Evolutionary conservation across 2,329 filamentous ascomycete genomes (phyloP).

Genomic region (Aspergillus sp.): DNA sequence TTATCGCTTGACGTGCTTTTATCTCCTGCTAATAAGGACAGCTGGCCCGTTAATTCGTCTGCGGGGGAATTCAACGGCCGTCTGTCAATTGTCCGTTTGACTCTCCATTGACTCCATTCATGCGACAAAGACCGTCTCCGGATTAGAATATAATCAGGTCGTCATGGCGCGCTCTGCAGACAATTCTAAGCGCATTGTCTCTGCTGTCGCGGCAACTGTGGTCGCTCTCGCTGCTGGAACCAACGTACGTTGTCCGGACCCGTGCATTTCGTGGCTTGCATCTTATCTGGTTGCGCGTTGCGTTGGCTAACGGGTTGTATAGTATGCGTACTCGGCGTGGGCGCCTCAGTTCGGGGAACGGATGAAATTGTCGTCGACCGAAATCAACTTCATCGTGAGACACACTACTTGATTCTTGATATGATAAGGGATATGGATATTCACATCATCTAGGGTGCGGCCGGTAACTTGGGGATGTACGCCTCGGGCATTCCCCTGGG

Average conservation of each 20-base stretch:
- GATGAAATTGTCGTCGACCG: slow-evolving; percentile 78
- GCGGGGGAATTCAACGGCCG: not conserved
- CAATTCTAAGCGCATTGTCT: slow-evolving; percentile 58
- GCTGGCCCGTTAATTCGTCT: not conserved
- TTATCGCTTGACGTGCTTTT: not conserved
- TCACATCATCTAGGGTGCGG: slow-evolving; percentile 43
- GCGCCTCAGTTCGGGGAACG: slow-evolving; percentile 87
- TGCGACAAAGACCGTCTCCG: too few species aligned
- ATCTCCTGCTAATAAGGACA: not conserved
- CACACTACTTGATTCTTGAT: slow-evolving; percentile 1
- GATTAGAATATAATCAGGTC: not conserved
- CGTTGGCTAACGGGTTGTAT: slow-evolving; percentile 14
- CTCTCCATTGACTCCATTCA: not conserved
- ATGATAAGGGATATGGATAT: slow-evolving; percentile 3
- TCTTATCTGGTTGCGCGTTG: not conserved
- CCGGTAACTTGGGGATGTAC: slow-evolving; percentile 75
- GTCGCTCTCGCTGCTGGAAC: slow-evolving; percentile 87
- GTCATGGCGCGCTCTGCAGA: slow-evolving; percentile 21
- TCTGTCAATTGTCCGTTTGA: not conserved
- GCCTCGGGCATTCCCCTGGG: slow-evolving; percentile 80
- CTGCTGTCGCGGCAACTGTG: slow-evolving; percentile 73
- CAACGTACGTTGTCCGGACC: slow-evolving; percentile 51
- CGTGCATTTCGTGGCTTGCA: too few species aligned
- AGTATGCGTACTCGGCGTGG: slow-evolving; percentile 99
- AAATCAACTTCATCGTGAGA: slow-evolving; percentile 80